Evolutionary conservation across 1,284 basidiomycete genomes (phyloP), one percentile per base, ranked within the genome.

Genomic region (Rhizoctonia solani): DNA sequence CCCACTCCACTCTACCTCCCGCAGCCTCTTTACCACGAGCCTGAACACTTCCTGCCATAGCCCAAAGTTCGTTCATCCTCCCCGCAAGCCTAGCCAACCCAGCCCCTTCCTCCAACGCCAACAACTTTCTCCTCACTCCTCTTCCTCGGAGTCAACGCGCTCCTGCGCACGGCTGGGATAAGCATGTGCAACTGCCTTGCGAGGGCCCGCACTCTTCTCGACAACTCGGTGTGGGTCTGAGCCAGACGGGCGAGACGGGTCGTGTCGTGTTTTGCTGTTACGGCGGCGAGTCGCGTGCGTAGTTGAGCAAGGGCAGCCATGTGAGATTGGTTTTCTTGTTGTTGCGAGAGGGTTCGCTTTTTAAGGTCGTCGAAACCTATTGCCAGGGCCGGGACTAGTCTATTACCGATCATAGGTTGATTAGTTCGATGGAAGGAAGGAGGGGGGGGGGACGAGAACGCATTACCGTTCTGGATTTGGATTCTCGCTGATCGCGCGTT

Each of bases 31-130:
- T 76, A 66, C 81, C 84, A 65, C 82, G 76, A 72, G 88, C 88
- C 69, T 83, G 82, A 16, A 93, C 81, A 63, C 90, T 88, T n/a
- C 91, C 91, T 11, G 94, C 82, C 42, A 89, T 78, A 13, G 90
- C 92, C 92, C 93, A 94, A 27, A 95, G 80, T 76, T 94, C 93
- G 71, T 89, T 90, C 72, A 92, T 74, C 74, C 88, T 89, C 46
- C 85, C 87, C 55, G 87, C 86, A 75, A 93, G 80, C 74, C 88
- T 78, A 55, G 90, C 83, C 68, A 84, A 76, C 77, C 84, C 69
- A 4, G 77, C 81, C 74, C 90, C 89, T 70, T 87, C 87, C 74
- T 90, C 88, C 69, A 93, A 84, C 69, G 86, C 85, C 74, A 93
- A 91, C 39, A 95, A 79, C 70, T 81, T 81, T 3, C 81, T 81